phyloP scores from a whole-genome alignment of 1,284 basidiomycete genomes.

The Fomitopsis pinicola region DNA sequence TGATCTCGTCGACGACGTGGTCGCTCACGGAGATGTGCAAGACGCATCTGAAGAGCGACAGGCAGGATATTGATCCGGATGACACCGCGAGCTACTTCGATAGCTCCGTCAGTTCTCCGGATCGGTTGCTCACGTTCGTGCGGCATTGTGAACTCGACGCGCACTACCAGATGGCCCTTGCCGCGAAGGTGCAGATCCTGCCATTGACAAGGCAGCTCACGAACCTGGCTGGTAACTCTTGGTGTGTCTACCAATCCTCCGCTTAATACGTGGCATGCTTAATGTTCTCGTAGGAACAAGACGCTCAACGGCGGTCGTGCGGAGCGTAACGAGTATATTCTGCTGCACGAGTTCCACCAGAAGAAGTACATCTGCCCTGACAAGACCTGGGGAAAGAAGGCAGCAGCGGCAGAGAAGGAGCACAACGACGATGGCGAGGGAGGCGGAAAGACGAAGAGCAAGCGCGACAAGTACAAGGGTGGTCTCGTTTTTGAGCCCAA shows the following conservation, averaged over 20 bases:
- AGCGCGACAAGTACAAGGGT: slow-evolving; percentile 97
- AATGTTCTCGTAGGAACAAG: slow-evolving; percentile 69
- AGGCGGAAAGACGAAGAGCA: slow-evolving; percentile 57
- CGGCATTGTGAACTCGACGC: slow-evolving; percentile 92
- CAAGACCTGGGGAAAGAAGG: slow-evolving; percentile 83
- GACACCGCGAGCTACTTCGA: slow-evolving; percentile 94
- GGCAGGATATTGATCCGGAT: slow-evolving; percentile 94
- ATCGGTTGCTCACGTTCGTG: slow-evolving; percentile 83
- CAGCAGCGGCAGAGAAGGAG: slow-evolving; percentile 53
- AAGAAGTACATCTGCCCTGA: slow-evolving; percentile 97
- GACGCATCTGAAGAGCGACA: slow-evolving; percentile 81
- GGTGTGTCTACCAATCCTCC: slow-evolving; percentile 48
- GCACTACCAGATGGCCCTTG: slow-evolving; percentile 95
- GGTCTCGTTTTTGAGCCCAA: slow-evolving; percentile 98
- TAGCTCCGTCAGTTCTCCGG: slow-evolving; percentile 73
- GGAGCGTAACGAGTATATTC: slow-evolving; percentile 98
- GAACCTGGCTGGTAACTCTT: slow-evolving; percentile 96
- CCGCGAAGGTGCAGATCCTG: slow-evolving; percentile 85
- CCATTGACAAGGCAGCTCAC: slow-evolving; percentile 93
- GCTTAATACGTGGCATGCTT: background rate
- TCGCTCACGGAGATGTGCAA: slow-evolving; percentile 96
- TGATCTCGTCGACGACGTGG: slow-evolving; percentile 97
- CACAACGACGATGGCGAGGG: slow-evolving; percentile 58
- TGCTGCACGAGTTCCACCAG: slow-evolving; percentile 96
- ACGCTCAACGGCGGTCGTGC: slow-evolving; percentile 95